A percentile compares a stretch with the other conserved stretches of the same genome.
These are phyloP conservation scores for Xylaria sp. DNA, from an alignment of 2,329 filamentous ascomycete genomes.

Conservation along the genomic window DNA sequence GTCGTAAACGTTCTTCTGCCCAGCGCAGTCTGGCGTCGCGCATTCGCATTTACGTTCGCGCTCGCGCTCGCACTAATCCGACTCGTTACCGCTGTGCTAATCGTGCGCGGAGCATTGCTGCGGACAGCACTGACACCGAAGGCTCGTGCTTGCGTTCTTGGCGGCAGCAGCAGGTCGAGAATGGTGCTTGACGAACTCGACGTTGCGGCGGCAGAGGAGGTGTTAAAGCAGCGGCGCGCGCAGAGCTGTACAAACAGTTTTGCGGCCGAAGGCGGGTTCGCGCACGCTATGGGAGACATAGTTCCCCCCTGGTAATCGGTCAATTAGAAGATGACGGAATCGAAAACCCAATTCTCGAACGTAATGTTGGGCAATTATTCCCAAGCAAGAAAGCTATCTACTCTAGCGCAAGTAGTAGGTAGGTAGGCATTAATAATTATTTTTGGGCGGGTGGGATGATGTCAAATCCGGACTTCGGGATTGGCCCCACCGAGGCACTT, in stretches of 20 bases:
- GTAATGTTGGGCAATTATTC: slow-evolving; percentile 28
- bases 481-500: slow-evolving; percentile 4
- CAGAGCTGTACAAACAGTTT: slow-evolving; percentile 50
- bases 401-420: no score
- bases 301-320: not conserved
- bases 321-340: not conserved
- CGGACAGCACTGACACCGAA: slow-evolving; percentile 48
- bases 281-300: slow-evolving; percentile 51
- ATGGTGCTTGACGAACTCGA: slow-evolving; percentile 44
- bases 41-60: not conserved
- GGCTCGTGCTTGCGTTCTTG: slow-evolving; percentile 40
- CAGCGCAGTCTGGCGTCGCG: not conserved
- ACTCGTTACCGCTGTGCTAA: slow-evolving; percentile 19
- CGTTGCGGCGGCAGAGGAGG: slow-evolving; percentile 35
- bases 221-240: slow-evolving; percentile 35
- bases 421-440: slow-evolving; percentile 30
- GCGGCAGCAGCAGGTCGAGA: slow-evolving; percentile 52
- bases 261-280: slow-evolving; percentile 50
- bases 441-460: slow-evolving; percentile 44
- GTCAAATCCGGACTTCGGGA: slow-evolving; percentile 38
- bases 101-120: not conserved
- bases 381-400: slow-evolving; percentile 41
- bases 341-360: not conserved
- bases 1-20: slow-evolving; percentile 24
- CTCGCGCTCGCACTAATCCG: slow-evolving; percentile 13